Evolutionary conservation across 345 rosid genomes (phyloP).

Genomic region (Odontarrhena argentea): DNA sequence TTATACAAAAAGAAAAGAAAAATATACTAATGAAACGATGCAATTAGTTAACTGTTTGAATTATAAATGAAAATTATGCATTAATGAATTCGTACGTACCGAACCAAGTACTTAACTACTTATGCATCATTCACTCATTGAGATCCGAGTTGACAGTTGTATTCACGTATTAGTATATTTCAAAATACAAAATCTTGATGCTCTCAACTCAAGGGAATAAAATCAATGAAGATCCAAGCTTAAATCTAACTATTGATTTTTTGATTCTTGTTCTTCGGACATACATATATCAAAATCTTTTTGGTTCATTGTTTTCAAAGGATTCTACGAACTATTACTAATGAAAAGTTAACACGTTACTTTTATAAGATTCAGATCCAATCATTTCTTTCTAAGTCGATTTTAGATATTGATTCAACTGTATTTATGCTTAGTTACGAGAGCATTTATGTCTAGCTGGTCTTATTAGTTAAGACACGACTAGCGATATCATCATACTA

Average conservation of each 20-base stretch:
- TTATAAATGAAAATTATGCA: not conserved
- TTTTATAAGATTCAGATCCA: not conserved
- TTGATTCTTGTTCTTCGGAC: slow-evolving; percentile 7
- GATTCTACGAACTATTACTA: slow-evolving; percentile 10
- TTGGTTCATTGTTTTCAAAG: slow-evolving; percentile 21
- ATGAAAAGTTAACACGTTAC: not conserved
- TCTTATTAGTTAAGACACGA: slow-evolving; percentile 4
- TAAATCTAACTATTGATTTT: slow-evolving; percentile 12
- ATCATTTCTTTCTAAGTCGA: not conserved
- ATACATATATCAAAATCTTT: slow-evolving; percentile 24
- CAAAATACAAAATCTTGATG: slow-evolving; percentile 8
- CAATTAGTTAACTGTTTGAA: not conserved
- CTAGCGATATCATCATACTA: not conserved
- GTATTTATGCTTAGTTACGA: not conserved
- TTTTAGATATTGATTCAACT: not conserved
- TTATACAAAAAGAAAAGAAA: not conserved
- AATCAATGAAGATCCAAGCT: slow-evolving; percentile 29
- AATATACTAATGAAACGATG: not conserved
- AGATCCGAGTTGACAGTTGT: slow-evolving; percentile 37
- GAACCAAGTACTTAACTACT: not conserved
- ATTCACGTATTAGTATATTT: slow-evolving; percentile 15
- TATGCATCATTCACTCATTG: slow-evolving; percentile 20
- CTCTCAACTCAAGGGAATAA: slow-evolving; percentile 11
- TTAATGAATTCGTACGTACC: slow-evolving; percentile 34
- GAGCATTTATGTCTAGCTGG: slow-evolving; percentile 9